Evolutionary conservation across 257 asterid genomes (phyloP), one percentile per base, ranked within the genome.

Genomic region (Solanum raphanifolium): DNA sequence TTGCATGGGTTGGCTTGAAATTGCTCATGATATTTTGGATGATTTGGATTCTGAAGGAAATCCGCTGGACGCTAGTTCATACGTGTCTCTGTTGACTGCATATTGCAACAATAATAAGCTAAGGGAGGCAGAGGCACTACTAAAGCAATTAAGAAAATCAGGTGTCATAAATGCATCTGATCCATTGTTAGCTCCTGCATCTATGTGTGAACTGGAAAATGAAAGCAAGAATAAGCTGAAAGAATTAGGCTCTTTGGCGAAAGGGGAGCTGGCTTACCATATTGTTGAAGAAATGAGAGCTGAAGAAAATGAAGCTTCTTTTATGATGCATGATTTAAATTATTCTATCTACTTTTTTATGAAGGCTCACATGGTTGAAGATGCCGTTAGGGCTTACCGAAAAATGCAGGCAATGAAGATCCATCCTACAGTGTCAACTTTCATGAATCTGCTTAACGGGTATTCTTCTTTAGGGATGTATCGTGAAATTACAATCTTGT

Each of bases 11-110:
- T 95, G 98, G 98, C 94, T 95, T 41, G 96, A 95, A 89, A 94
- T 96, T 81, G 98, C 99, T 87, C 99, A 97, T 88, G 98, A 97
- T 92, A 91, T 95, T 87, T 83, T 97, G 91, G 99, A 97, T 60
- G 99, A 97, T 82, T 90, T 93, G 91, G 94, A 91, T 88, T 89
- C 86, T 21, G 94, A 89, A 60, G 93, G 94, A 72, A 91, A 83
- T 55, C 60, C 87, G 60, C 87, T 88, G 3, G 86, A 84, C 69
- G 88, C 72, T 88, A 60, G 92, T 84, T 92, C 92, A 3, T 95
- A 93, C 89, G 16, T 41, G 52, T 92, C 92, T 82, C 96, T 97
- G 68, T 89, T 94, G 89, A 27, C 90, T 55, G 95, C 98, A 82
- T 95, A 95, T 91, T 76, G 88, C 87, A 18, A 74, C 71, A 88